These are phyloP conservation scores for Peronospora farinosa DNA, from an alignment of 352 stramenopile species.

Conservation along the genomic window DNA sequence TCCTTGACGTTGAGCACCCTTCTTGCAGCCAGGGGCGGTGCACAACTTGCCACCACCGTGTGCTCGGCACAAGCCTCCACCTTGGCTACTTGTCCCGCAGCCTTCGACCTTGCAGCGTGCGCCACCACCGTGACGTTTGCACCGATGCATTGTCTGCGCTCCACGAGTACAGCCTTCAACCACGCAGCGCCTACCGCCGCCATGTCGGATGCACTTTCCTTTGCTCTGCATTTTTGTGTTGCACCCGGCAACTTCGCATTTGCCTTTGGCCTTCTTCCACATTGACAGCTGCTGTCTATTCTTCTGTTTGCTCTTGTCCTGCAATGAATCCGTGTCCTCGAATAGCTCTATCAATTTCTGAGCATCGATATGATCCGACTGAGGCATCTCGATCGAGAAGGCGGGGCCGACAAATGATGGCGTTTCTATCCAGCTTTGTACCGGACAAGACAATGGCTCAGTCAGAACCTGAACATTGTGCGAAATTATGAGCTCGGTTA, in stretches of 20 bases:
- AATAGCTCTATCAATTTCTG: slow-evolving; percentile 1
- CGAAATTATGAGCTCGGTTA: slow-evolving; percentile 5
- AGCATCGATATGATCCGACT: not conserved
- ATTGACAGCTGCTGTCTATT: not conserved
- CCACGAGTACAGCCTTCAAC: slow-evolving; percentile 57
- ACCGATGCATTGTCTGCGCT: slow-evolving; percentile 68
- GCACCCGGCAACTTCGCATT: slow-evolving; percentile 56
- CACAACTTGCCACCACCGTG: slow-evolving; percentile 83
- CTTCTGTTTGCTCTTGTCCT: not conserved
- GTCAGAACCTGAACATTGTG: not conserved
- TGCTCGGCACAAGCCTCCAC: slow-evolving; percentile 66
- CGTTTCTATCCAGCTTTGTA: slow-evolving; percentile 3
- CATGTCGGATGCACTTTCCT: slow-evolving; percentile 78
- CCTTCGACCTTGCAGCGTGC: slow-evolving; percentile 53
- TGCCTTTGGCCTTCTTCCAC: slow-evolving; percentile 6
- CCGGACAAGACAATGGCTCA: not conserved
- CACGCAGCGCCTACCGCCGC: slow-evolving; percentile 63
- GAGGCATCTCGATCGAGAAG: not conserved
- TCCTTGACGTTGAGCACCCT: slow-evolving; percentile 75
- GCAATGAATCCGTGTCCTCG: not conserved
- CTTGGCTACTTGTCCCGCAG: slow-evolving; percentile 63
- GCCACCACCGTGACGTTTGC: slow-evolving; percentile 72
- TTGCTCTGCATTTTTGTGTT: slow-evolving; percentile 61
- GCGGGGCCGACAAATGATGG: not conserved
- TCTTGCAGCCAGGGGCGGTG: slow-evolving; percentile 75